Evolutionary conservation across 2,329 filamentous ascomycete genomes (phyloP).

Genomic region (Xenoacremonium recifei): DNA sequence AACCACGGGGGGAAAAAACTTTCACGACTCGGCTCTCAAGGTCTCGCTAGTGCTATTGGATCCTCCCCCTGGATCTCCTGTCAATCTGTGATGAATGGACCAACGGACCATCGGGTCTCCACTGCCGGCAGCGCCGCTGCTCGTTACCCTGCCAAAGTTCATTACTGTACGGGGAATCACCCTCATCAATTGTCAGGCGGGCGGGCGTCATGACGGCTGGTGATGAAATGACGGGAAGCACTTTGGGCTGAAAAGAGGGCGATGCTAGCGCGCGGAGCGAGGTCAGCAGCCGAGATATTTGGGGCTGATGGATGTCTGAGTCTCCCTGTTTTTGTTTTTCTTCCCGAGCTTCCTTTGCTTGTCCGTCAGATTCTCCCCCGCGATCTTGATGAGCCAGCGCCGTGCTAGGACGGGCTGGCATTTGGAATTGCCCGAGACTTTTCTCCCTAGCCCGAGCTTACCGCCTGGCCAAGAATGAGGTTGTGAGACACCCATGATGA

Average conservation of each 20-base stretch:
- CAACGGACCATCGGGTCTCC: not conserved
- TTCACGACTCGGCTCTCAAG: not conserved
- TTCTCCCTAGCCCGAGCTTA: too few relatives aligned
- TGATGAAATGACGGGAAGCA: not conserved
- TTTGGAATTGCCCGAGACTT: too few relatives aligned
- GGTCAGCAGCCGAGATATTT: not conserved
- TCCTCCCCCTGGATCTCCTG: conserved; percentile 1
- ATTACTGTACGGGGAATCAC: not conserved
- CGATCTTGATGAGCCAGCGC: too few relatives aligned
- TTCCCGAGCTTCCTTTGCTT: too few relatives aligned
- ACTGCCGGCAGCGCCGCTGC: conserved; percentile 1
- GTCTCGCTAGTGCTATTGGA: not conserved
- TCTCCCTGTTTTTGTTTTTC: not conserved
- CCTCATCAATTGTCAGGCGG: not conserved
- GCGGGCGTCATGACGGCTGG: not conserved
- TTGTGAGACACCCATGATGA: too few relatives aligned
- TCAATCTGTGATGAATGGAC: conserved; percentile 1
- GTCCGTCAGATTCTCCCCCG: too few relatives aligned
- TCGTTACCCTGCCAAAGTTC: not conserved
- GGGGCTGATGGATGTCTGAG: not conserved
- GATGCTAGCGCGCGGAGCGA: not conserved
- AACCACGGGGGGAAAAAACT: not conserved
- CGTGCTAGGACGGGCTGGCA: too few relatives aligned
- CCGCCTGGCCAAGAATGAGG: too few relatives aligned
- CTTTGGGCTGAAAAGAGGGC: not conserved